Percentiles rank a stretch among this genome's conserved stretches.
phyloP scores from a whole-genome alignment of 257 asterid species.

The Solanum phureja region DNA sequence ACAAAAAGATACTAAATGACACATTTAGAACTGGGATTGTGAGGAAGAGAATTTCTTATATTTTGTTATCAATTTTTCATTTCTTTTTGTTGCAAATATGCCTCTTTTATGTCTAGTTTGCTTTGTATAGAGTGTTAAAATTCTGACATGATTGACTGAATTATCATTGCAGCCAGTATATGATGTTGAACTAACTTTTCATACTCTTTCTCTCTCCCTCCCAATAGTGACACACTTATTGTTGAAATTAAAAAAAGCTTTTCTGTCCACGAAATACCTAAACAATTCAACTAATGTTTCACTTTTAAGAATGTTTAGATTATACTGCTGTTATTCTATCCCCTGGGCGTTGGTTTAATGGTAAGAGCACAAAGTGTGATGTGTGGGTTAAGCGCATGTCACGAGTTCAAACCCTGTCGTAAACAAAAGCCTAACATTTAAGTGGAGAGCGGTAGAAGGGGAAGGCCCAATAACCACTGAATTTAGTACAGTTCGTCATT shows the following conservation, averaged over 20 bases:
- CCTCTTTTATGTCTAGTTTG: neutral
- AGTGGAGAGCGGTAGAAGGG: neutral
- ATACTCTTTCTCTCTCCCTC: neutral
- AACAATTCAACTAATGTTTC: neutral
- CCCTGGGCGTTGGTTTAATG: neutral
- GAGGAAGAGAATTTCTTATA: neutral
- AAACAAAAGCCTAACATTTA: neutral
- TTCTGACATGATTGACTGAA: neutral
- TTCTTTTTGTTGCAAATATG: neutral
- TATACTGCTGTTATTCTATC: neutral
- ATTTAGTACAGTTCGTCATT: neutral
- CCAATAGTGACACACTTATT: neutral
- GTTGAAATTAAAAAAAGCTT: neutral
- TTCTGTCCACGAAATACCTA: neutral
- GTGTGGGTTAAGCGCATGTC: neutral
- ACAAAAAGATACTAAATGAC: neutral
- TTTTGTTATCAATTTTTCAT: neutral
- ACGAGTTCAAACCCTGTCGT: neutral
- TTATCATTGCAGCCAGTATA: neutral
- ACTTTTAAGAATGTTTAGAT: neutral
- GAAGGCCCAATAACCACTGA: neutral
- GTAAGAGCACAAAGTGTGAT: neutral
- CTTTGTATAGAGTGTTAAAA: neutral
- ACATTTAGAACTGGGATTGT: neutral
- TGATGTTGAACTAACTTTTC: neutral